These are phyloP conservation scores for Trypanosomatidae sp. DNA, from an alignment of 208 protist species.

Conservation along the genomic window DNA sequence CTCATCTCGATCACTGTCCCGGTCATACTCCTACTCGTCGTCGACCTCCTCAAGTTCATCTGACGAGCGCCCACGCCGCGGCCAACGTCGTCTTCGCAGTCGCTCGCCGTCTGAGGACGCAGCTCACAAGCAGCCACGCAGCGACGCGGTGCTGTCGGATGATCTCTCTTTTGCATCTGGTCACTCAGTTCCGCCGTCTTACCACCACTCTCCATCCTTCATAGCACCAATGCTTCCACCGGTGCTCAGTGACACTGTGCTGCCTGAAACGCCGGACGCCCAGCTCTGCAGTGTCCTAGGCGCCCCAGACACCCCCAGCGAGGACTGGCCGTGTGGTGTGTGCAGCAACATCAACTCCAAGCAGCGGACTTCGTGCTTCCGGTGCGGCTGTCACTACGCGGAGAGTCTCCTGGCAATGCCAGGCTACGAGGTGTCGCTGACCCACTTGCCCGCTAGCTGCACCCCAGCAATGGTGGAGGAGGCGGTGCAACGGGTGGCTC, in stretches of 20 bases:
- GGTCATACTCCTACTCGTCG: constrained; percentile 12
- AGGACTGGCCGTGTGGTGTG: constrained; percentile 82
- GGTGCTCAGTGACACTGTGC: constrained; percentile 9
- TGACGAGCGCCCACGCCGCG: constrained; percentile 1
- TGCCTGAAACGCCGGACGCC: neutral
- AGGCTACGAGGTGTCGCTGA: constrained; percentile 48
- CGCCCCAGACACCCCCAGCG: constrained; percentile 23
- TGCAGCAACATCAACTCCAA: constrained; percentile 85
- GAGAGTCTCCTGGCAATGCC: constrained; percentile 42
- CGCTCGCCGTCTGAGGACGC: constrained; percentile 3
- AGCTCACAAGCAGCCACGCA: constrained; percentile 1
- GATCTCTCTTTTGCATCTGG: constrained; percentile 2
- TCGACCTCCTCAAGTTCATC: constrained; percentile 1
- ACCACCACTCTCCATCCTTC: neutral
- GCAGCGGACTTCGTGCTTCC: constrained; percentile 62
- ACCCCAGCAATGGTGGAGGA: constrained; percentile 25
- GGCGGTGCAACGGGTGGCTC: constrained; percentile 13
- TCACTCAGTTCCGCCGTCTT: neutral
- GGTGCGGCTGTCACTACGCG: constrained; percentile 52
- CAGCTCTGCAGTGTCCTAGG: constrained; percentile 1
- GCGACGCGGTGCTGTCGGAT: constrained; percentile 15
- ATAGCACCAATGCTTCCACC: constrained; percentile 8
- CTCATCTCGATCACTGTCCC: constrained; percentile 11
- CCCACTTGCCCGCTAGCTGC: constrained; percentile 18
- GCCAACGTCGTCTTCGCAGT: constrained; percentile 17